Evolutionary conservation across 2,329 filamentous ascomycete species (phyloP).

Genomic region (Coniochaeta prunicola): DNA sequence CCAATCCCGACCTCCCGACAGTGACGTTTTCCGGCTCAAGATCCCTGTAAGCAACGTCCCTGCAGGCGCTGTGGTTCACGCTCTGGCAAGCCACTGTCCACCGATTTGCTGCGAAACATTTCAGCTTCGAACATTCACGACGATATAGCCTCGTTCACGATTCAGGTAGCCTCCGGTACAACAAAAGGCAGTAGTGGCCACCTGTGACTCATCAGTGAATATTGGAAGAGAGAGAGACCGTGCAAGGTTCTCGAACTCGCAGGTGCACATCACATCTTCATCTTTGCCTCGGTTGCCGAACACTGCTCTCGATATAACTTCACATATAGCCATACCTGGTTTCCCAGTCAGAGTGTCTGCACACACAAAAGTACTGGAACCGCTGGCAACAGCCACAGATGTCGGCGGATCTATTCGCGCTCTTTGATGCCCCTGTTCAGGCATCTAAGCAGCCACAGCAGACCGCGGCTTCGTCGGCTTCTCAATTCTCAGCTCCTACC

Average conservation of each 20-base stretch:
- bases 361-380: neutral
- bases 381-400: constrained; percentile 25
- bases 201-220: neutral
- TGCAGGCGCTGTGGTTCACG: neutral
- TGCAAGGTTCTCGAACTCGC: neutral
- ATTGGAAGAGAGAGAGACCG: neutral
- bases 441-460: constrained; percentile 19
- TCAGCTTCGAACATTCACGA: neutral
- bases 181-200: neutral
- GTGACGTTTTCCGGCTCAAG: constrained; percentile 11
- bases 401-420: constrained; percentile 60
- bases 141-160: neutral
- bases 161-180: neutral
- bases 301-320: neutral
- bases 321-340: too few relatives aligned
- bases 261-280: neutral
- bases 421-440: constrained; percentile 46
- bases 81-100: neutral
- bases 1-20: neutral
- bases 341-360: too few relatives aligned
- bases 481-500: constrained; percentile 9
- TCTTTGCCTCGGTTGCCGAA: neutral
- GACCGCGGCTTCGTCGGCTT: constrained; percentile 3
- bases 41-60: neutral
- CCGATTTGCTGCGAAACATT: neutral